Percentiles rank a stretch among this genome's conserved stretches.
Evolutionary conservation across 106 monocot genomes (phyloP).

Genomic region (Dendrobium nobile): DNA sequence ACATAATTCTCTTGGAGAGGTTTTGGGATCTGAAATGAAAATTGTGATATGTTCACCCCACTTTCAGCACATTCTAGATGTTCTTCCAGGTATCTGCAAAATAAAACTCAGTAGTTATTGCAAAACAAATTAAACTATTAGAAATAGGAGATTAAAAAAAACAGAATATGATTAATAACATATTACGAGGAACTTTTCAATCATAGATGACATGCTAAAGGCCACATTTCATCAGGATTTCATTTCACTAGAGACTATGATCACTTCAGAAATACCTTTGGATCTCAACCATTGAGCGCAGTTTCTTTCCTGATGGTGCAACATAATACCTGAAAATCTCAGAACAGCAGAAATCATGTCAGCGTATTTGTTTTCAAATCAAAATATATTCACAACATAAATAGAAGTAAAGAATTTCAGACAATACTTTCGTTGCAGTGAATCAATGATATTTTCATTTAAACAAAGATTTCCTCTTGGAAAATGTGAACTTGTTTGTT

Average conservation of each 20-base stretch:
- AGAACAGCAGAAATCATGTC: slow-evolving; percentile 4
- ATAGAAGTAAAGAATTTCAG: neutral
- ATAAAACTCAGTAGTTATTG: neutral
- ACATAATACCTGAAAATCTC: slow-evolving; percentile 56
- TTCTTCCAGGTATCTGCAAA: slow-evolving; percentile 51
- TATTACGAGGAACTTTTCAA: neutral
- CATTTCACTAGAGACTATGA: neutral
- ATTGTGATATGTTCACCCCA: slow-evolving; percentile 47
- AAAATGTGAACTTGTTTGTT: neutral
- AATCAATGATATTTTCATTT: slow-evolving; percentile 6
- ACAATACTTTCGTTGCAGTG: neutral
- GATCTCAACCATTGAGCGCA: slow-evolving; percentile 73
- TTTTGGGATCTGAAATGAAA: slow-evolving; percentile 69
- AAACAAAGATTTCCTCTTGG: slow-evolving; percentile 1
- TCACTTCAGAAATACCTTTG: slow-evolving; percentile 36
- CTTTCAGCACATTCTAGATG: slow-evolving; percentile 36
- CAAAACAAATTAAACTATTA: neutral
- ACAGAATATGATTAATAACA: neutral
- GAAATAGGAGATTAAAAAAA: neutral
- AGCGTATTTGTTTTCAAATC: neutral
- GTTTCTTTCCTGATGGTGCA: slow-evolving; percentile 63
- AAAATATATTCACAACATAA: neutral
- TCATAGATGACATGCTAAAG: neutral
- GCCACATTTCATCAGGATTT: neutral
- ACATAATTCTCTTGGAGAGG: slow-evolving; percentile 77